Conservation (phyloP, 2,329 filamentous ascomycete genomes). For the Ceratocystis destructans region DNA sequence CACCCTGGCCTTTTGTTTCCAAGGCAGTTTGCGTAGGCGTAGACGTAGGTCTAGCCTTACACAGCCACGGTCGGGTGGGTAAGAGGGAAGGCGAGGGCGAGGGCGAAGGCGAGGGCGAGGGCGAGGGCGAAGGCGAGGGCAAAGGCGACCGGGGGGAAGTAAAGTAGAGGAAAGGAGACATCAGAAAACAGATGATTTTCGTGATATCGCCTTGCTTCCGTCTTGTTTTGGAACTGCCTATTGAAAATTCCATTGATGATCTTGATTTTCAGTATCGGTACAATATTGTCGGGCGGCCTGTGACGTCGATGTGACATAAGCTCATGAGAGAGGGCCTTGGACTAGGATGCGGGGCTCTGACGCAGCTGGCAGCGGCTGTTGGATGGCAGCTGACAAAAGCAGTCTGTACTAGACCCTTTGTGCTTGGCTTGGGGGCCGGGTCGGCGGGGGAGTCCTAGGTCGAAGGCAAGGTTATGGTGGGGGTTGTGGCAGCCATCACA, state of each 20-base stretch:
- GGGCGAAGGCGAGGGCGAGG: too few species aligned
- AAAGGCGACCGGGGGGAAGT: not conserved
- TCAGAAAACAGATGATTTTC: not conserved
- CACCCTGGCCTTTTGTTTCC: too few species aligned
- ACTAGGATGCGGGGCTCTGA: not conserved
- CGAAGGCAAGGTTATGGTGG: too few species aligned
- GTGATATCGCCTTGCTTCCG: too few species aligned
- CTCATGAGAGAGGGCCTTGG: too few species aligned
- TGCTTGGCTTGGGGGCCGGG: not conserved
- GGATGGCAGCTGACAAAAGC: not conserved
- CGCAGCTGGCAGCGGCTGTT: not conserved
- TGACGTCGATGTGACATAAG: not conserved
- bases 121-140: not conserved
- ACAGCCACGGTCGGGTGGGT: conserved; percentile 3
- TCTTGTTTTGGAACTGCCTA: too few species aligned
- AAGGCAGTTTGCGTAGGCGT: not conserved
- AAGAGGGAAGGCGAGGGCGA: not conserved
- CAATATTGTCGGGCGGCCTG: not conserved
- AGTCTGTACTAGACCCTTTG: too few species aligned
- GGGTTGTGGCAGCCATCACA: too few species aligned
- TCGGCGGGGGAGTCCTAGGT: too few species aligned
- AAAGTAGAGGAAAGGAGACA: not conserved
- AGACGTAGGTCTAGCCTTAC: not conserved
- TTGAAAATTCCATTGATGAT: too few species aligned
- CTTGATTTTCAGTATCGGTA: too few species aligned